Evolutionary conservation across 371 early-diverging fungal genomes (phyloP), one percentile per base, ranked within the genome.

Genomic region (Lichtheimia corymbifera): DNA sequence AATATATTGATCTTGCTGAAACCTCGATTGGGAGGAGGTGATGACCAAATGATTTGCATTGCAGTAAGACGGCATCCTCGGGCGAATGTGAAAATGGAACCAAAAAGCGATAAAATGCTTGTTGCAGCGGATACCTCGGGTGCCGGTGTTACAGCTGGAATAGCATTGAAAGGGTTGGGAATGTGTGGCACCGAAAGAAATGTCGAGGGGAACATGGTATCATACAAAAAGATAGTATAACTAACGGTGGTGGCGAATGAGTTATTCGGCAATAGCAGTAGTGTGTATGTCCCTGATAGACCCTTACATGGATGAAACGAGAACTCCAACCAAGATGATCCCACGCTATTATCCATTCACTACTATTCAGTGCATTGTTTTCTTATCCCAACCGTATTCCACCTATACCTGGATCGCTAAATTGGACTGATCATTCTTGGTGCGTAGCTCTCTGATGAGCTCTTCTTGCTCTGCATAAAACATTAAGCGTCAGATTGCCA

Each of bases 391-490:
- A 35, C 35, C 2, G 1, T 35, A 35, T 35, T 11, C 35, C 5
- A 35, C 6, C 11, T 11, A 41, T 68, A 68, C 74, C 51, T 72
- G 72, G 20, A 74, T 74, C 7, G 54, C 52, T 11, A 68, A 35
- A 45, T 76, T 76, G 25, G 76, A 73, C 50, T 25, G 58, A 27
- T 70, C 67, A 50, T 76, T 76, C 55, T 73, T 70, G 15, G 52
- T 58, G 24, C 71, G 67, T 55, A 76, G 66, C 35, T 70, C 68
- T 12, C 68, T 49, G n/a, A 76, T 25, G 28, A 76, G 28, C 47
- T 61, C 50, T 40, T 73, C 73, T 64, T 76, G 76, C 50, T 76
- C 76, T 76, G 41, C 9, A 52, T 25, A 45, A 44, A 45, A n/a
- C 14, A 45, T 27, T 1, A n/a, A 45, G 25, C 22, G 18, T 9